Evolutionary conservation across 495 filamentous ascomycete species (phyloP).

Genomic region (Letharia lupina): DNA sequence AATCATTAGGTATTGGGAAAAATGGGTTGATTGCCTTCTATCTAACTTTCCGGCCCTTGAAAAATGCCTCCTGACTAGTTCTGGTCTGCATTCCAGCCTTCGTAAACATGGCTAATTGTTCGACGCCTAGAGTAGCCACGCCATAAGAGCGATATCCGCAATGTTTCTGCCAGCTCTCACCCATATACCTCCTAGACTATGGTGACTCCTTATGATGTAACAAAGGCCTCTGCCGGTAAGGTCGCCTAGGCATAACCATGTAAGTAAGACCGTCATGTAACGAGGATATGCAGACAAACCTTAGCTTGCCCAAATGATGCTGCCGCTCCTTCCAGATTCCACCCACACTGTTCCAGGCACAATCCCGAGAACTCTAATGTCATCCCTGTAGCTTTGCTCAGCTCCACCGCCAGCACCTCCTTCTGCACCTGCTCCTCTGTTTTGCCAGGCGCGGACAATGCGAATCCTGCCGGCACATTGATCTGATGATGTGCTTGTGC

Average conservation of each 20-base stretch:
- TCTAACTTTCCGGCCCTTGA: not conserved
- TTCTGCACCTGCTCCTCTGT: conserved; percentile 42
- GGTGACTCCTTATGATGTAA: not conserved
- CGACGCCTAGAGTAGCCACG: not conserved
- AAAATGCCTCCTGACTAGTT: not conserved
- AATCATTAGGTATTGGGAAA: not conserved
- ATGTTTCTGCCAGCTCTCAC: not conserved
- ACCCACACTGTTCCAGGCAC: conserved; percentile 61
- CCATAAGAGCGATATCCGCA: not conserved
- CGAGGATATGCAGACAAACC: conserved; percentile 12
- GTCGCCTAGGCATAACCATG: not conserved
- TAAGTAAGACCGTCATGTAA: not conserved
- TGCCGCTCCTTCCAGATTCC: conserved; percentile 64
- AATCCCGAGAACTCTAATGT: conserved; percentile 61
- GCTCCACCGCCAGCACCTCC: conserved; percentile 54
- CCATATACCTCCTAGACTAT: not conserved
- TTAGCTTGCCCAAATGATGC: conserved; percentile 48
- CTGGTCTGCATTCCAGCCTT: not conserved
- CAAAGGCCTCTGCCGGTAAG: not conserved
- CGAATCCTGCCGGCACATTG: conserved; percentile 34
- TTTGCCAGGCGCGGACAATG: conserved; percentile 35
- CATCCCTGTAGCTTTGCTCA: conserved; percentile 63
- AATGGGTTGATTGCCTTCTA: not conserved
- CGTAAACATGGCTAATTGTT: not conserved
- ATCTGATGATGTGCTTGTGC: conserved; percentile 18